Evolutionary conservation across 345 rosid genomes (phyloP), one percentile per base, ranked within the genome.

Genomic region (Gossypium herbaceum): DNA sequence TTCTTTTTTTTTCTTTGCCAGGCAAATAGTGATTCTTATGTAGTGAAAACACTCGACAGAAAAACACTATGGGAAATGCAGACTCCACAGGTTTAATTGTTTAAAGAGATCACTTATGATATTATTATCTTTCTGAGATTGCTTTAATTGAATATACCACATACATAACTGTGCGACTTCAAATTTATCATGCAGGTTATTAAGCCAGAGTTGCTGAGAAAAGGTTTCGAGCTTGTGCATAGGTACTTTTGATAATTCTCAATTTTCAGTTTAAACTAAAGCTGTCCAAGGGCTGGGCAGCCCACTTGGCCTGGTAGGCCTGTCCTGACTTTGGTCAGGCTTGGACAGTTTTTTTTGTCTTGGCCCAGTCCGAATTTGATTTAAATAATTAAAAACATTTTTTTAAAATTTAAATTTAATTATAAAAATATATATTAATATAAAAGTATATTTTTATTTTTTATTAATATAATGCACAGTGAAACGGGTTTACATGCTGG

Each of bases 11-110:
- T 60, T 8, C 12, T 11, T 17, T 7, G 66, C 16, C 89, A 94
- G 98, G 97, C 91, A 61, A 88, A 86, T 68, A 75, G 85, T 43
- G 87, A 91, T 65, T 90, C 94, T 13, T 91, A 91, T 61, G 97
- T 94, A 47, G 97, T 86, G 61, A 90, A 79, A 85, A 94, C 98
- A 62, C 88, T 94, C 27, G 95, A 94, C 77, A 86, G 97, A 24
- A 94, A 87, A 80, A 94, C 91, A 13, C 94, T 92, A 63, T 92
- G 98, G 98, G 97, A 94, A 80, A 94, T 94, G 97, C 97, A 94
- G 78, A 92, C 98, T 55, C 98, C 97, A 61, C 98, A 94, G 97
- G 98, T 92, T 81, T 29, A 44, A 19, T 29, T 19, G 44, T 78
- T 65, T 17, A 55, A 45, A 44, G 77, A 67, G 60, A 73, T 51